Percentiles rank a stretch among this genome's conserved stretches.
Evolutionary conservation across 75 land plant species (phyloP).

Genomic region (Larix kaempferi): DNA sequence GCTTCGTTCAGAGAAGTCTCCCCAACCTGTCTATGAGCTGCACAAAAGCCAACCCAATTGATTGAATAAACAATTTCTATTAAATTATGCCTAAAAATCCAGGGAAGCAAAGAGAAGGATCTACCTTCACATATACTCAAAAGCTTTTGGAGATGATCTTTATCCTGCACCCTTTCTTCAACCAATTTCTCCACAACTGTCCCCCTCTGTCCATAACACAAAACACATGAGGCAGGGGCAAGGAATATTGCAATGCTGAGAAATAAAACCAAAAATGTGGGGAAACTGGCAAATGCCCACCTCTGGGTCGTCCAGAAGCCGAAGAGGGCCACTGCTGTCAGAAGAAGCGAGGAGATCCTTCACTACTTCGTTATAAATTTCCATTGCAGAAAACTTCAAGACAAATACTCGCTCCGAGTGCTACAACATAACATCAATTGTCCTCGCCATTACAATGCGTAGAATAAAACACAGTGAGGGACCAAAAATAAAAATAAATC

Average conservation of each 20-base stretch:
- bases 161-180: slow-evolving; percentile 74
- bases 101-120: neutral
- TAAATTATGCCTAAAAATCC: neutral
- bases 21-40: slow-evolving; percentile 95
- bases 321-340: slow-evolving; percentile 39
- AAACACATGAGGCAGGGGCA: neutral
- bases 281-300: slow-evolving; percentile 25
- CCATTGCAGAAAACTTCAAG: slow-evolving; percentile 91
- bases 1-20: slow-evolving; percentile 86
- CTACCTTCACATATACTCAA: slow-evolving; percentile 86
- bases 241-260: too few species aligned
- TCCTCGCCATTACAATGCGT: neutral
- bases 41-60: slow-evolving; percentile 4
- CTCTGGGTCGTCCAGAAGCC: slow-evolving; percentile 96
- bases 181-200: slow-evolving; percentile 83
- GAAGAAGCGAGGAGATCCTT: slow-evolving; percentile 82
- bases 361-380: slow-evolving; percentile 96
- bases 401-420: slow-evolving; percentile 84
- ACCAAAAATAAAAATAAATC: neutral
- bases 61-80: neutral
- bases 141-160: slow-evolving; percentile 62
- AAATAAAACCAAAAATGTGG: too few species aligned
- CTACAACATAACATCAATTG: slow-evolving; percentile 36
- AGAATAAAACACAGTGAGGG: neutral
- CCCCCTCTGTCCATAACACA: slow-evolving; percentile 53